Evolutionary conservation across 202 grass and related monocot genomes (phyloP).

Genomic region (Panicum virgatum): DNA sequence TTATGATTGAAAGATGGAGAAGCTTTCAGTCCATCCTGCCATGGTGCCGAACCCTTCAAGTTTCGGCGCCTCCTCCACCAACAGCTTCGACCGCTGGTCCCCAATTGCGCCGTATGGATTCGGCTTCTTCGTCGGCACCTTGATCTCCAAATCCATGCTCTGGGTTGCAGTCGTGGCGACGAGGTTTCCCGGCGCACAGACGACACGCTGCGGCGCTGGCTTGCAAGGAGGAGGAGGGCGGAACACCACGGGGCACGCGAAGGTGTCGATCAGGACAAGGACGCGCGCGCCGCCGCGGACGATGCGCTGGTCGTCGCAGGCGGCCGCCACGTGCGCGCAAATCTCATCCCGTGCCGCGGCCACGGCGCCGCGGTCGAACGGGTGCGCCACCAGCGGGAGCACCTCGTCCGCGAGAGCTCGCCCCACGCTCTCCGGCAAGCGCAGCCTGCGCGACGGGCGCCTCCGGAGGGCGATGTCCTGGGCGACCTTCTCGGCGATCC

Average conservation of each 20-base stretch:
- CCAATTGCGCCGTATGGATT: not conserved
- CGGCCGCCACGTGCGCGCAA: too few species aligned
- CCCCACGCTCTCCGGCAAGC: too few species aligned
- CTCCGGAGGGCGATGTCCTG: constrained; percentile 30
- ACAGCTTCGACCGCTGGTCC: not conserved
- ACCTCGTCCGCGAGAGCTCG: too few species aligned
- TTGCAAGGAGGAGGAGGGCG: too few species aligned
- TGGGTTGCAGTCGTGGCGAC: not conserved
- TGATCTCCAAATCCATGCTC: not conserved
- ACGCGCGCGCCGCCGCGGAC: too few species aligned
- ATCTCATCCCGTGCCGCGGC: too few species aligned
- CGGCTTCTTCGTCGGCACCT: not conserved
- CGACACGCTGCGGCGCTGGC: too few species aligned
- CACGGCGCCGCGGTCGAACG: too few species aligned
- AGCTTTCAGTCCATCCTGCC: not conserved
- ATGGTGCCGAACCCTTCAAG: constrained; percentile 5
- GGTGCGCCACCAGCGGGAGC: too few species aligned
- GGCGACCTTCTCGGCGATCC: constrained; percentile 4
- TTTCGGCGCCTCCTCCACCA: not conserved
- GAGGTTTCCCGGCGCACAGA: not conserved
- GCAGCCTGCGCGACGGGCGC: constrained; percentile 1
- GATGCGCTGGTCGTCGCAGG: too few species aligned
- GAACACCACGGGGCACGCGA: too few species aligned
- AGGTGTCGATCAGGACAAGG: too few species aligned
- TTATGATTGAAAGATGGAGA: not conserved